Percentiles rank a stretch among this genome's conserved stretches.
Conservation (phyloP, 2,329 filamentous ascomycete species). For the Hansfordia pulvinata region DNA sequence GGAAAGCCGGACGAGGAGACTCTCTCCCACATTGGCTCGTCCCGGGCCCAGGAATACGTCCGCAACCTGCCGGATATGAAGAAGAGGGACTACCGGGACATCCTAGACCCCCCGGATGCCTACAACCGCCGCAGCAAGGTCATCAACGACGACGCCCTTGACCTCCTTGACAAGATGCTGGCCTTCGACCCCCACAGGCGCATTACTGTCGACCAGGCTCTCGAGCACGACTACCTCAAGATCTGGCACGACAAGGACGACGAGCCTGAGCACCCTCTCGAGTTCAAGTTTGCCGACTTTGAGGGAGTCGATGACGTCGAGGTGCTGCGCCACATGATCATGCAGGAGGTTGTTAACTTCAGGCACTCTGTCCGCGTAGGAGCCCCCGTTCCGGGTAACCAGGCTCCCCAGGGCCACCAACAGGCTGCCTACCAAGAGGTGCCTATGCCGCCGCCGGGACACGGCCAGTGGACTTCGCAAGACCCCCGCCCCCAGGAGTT, state of each 20-base stretch:
- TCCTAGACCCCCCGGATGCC: conserved; percentile 72
- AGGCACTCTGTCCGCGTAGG: conserved; percentile 47
- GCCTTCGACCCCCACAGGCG: conserved; percentile 90
- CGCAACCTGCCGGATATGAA: conserved; percentile 91
- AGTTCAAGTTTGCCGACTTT: conserved; percentile 97
- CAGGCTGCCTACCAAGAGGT: conserved; percentile 27
- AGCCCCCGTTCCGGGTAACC: conserved; percentile 31
- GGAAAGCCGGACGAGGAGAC: conserved; percentile 96
- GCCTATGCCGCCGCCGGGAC: conserved; percentile 34
- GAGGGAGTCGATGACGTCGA: conserved; percentile 91
- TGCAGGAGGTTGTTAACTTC: conserved; percentile 88
- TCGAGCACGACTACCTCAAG: conserved; percentile 90
- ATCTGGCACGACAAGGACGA: conserved; percentile 98
- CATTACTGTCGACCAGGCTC: conserved; percentile 85
- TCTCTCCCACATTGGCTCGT: conserved; percentile 82
- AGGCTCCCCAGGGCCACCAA: conserved; percentile 18
- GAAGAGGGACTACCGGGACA: too few species aligned
- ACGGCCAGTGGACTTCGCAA: conserved; percentile 41
- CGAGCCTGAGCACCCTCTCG: conserved; percentile 83
- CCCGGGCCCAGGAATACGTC: conserved; percentile 94
- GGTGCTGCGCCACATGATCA: conserved; percentile 94
- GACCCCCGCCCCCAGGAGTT: conserved; percentile 49
- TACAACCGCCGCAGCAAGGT: too few species aligned
- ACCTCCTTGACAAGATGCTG: conserved; percentile 92
- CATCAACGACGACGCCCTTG: conserved; percentile 93